Percentiles rank a stretch among this genome's conserved stretches.
phyloP scores from a whole-genome alignment of 2,329 filamentous ascomycete species.

The Diaporthe ampelina region DNA sequence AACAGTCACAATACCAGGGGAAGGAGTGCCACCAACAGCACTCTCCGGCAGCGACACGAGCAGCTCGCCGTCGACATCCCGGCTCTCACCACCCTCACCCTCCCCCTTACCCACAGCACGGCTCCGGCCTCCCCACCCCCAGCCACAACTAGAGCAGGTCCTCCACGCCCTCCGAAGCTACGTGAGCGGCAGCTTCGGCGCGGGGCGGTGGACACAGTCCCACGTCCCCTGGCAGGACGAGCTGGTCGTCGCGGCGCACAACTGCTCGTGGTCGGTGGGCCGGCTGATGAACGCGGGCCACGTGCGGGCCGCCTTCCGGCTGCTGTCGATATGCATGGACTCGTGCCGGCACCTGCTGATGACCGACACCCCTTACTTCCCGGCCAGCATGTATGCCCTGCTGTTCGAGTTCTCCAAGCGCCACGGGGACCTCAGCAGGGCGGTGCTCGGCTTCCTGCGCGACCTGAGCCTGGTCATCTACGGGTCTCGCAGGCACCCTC shows the following conservation, averaged over 20 bases:
- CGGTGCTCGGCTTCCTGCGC: slow-evolving; percentile 24
- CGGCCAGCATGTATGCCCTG: slow-evolving; percentile 16
- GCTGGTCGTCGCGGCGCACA: slow-evolving; percentile 19
- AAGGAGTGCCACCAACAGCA: neutral
- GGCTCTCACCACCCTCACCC: neutral
- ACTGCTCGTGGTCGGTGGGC: slow-evolving; percentile 21
- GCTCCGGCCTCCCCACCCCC: neutral
- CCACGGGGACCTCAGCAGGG: neutral
- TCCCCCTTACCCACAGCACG: neutral
- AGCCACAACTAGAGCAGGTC: neutral
- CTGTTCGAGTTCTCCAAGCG: slow-evolving; percentile 35
- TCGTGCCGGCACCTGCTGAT: slow-evolving; percentile 2
- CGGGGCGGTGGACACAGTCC: slow-evolving; percentile 15
- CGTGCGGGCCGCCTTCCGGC: slow-evolving; percentile 19
- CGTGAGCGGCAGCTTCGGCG: slow-evolving; percentile 29
- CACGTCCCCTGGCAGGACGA: slow-evolving; percentile 30
- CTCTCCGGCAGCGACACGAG: neutral
- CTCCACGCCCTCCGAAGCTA: slow-evolving; percentile 22
- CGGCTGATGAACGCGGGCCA: slow-evolving; percentile 33
- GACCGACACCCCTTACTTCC: slow-evolving; percentile 18
- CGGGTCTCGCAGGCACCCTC: neutral
- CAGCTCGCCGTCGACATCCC: no score
- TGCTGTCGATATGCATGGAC: slow-evolving; percentile 25
- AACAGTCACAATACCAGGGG: neutral
- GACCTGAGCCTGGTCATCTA: slow-evolving; percentile 15